These are phyloP conservation scores for Stephania yunnanensis DNA, from an alignment of 164 flowering plant genomes.

Conservation along the genomic window DNA sequence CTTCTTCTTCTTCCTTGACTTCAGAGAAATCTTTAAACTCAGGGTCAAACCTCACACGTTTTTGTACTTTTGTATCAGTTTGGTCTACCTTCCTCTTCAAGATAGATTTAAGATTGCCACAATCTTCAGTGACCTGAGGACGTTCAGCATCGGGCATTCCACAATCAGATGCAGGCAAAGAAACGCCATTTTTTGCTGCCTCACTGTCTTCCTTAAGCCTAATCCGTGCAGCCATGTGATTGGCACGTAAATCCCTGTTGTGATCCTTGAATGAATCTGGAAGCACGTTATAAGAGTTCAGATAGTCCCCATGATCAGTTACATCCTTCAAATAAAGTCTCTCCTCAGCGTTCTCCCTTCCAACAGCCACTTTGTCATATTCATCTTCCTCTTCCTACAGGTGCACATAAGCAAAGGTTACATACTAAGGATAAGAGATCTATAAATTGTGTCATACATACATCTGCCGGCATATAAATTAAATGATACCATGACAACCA, in stretches of 20 bases:
- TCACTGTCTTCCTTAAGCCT: slow-evolving; percentile 69
- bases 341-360: slow-evolving; percentile 52
- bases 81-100: slow-evolving; percentile 58
- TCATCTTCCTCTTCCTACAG: slow-evolving; percentile 93
- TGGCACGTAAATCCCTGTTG: slow-evolving; percentile 69
- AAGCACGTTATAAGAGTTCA: slow-evolving; percentile 33
- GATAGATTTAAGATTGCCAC: slow-evolving; percentile 50
- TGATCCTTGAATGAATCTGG: slow-evolving; percentile 39
- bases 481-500: not conserved
- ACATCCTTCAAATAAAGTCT: slow-evolving; percentile 53
- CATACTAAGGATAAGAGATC: not conserved
- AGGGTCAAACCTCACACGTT: slow-evolving; percentile 74
- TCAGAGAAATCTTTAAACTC: slow-evolving; percentile 21
- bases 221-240: slow-evolving; percentile 59
- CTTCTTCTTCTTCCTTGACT: slow-evolving; percentile 19
- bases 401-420: not conserved
- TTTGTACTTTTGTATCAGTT: slow-evolving; percentile 35
- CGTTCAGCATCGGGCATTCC: slow-evolving; percentile 1
- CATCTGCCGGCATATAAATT: not conserved
- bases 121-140: slow-evolving; percentile 24
- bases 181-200: slow-evolving; percentile 30
- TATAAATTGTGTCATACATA: not conserved
- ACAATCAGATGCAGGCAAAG: slow-evolving; percentile 28
- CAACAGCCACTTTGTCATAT: slow-evolving; percentile 78
- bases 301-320: slow-evolving; percentile 34